phyloP scores from a whole-genome alignment of 306 rosid genomes.

The Lathyrus aphaca region DNA sequence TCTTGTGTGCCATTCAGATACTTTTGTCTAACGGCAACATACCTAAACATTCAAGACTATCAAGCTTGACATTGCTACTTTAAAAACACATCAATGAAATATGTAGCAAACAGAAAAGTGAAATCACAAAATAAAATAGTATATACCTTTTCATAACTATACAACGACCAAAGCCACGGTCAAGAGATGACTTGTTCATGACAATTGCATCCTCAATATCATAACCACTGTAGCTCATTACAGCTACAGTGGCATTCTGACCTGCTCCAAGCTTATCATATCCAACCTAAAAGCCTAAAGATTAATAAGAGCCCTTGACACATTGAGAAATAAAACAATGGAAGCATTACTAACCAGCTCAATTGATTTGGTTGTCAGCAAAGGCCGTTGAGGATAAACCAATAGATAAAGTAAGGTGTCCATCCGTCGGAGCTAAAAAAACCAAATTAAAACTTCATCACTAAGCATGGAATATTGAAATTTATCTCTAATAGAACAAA shows the following conservation, averaged over 20 bases:
- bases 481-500: neutral
- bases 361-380: constrained; percentile 85
- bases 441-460: constrained; percentile 29
- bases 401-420: constrained; percentile 84
- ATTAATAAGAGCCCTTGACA: constrained; percentile 27
- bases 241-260: constrained; percentile 98
- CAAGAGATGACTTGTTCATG: constrained; percentile 96
- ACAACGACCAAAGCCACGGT: constrained; percentile 99
- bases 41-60: constrained; percentile 54
- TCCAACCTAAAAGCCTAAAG: constrained; percentile 68
- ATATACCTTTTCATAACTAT: constrained; percentile 80
- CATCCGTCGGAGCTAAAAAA: constrained; percentile 70
- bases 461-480: constrained; percentile 11
- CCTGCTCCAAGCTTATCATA: constrained; percentile 99
- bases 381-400: constrained; percentile 95
- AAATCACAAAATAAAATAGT: constrained; percentile 37
- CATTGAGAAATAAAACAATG: constrained; percentile 1
- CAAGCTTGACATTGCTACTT: constrained; percentile 19
- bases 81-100: constrained; percentile 28
- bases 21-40: constrained; percentile 56
- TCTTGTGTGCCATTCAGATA: constrained; percentile 65
- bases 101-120: constrained; percentile 31
- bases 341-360: constrained; percentile 79
- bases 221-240: constrained; percentile 98
- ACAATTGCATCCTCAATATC: constrained; percentile 99